Evolutionary conservation across 2,329 filamentous ascomycete species (phyloP), one percentile per base, ranked within the genome.

Genomic region (Colletotrichum lindemuthianum): DNA sequence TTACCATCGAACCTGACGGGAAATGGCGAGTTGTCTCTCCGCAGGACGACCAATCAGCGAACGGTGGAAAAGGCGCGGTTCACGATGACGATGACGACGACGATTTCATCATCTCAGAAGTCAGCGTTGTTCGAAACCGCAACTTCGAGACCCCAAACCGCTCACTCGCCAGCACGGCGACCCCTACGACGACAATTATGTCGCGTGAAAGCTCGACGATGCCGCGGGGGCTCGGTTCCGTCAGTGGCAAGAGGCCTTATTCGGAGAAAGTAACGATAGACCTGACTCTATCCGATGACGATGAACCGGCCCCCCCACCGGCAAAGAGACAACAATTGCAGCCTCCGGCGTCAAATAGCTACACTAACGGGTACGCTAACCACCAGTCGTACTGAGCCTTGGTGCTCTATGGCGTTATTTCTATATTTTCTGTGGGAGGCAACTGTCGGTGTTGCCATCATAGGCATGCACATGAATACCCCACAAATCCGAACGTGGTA

Each of bases 1-100:
- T 98, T 33, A 94, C 90, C 1, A 92, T 99, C 45, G 92, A 98
- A 71, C 93, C 95, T 1, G 86, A 93, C 69, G 96, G 95, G 3
- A 82, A 84, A 69, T 99, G 96, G 96, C 76, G 77, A 53, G 73
- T 75, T 8, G 79, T 81, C 47, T 72, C 72, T 9, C 69, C 72
- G 4, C 77, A 79, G 6, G 73, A 76, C 8, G 73, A 74, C 32
- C 52, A 49, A 40, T 44, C 59, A n/a, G 37, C 43, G 39, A 67
- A 63, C 16, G 50, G 55, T 69, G 3, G 72, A 74, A 41, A 70
- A 74, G 70, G 71, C 59, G 67, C 67, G 6, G 68, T 72, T 51
- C 69, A 77, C 34, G 61, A 65, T 8, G 78, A 81, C 43, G 63
- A 75, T 32, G 75, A 79, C 7, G 79, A 82, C 7, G 82, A 85